These are phyloP conservation scores for Saccharomyces hybrid DNA, from an alignment of 1,139 yeast genomes.

Conservation along the genomic window DNA sequence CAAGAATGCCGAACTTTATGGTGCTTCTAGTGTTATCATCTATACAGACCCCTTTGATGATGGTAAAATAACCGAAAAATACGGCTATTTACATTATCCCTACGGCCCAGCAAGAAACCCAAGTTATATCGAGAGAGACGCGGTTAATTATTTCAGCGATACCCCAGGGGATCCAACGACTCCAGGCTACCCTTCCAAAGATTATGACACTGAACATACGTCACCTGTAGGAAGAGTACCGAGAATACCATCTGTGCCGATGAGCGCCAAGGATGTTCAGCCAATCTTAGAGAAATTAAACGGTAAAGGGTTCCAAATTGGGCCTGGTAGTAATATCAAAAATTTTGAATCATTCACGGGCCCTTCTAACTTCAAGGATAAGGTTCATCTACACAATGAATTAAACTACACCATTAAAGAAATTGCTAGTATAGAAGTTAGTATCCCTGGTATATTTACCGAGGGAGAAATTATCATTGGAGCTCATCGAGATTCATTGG, in stretches of 20 bases:
- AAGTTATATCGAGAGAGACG: slow-evolving; percentile 44
- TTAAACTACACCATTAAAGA: slow-evolving; percentile 36
- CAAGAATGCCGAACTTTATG: slow-evolving; percentile 43
- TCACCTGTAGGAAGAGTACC: slow-evolving; percentile 42
- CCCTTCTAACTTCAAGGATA: slow-evolving; percentile 28
- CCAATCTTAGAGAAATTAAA: slow-evolving; percentile 34
- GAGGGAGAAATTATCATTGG: slow-evolving; percentile 45
- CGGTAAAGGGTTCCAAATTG: slow-evolving; percentile 29
- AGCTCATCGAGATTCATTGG: slow-evolving; percentile 41
- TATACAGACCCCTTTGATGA: slow-evolving; percentile 46
- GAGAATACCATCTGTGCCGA: slow-evolving; percentile 37
- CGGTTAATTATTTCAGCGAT: slow-evolving; percentile 51
- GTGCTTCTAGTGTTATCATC: slow-evolving; percentile 52
- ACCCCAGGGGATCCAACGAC: slow-evolving; percentile 73
- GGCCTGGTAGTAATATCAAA: slow-evolving; percentile 35
- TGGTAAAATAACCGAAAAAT: slow-evolving; percentile 34
- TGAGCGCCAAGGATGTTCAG: slow-evolving; percentile 37
- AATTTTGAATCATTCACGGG: slow-evolving; percentile 38
- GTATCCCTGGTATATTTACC: slow-evolving; percentile 42
- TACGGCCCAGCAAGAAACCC: slow-evolving; percentile 43
- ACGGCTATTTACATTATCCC: slow-evolving; percentile 40
- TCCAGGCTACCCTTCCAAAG: slow-evolving; percentile 43
- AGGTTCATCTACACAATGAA: slow-evolving; percentile 33
- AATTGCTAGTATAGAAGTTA: slow-evolving; percentile 39
- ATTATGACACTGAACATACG: slow-evolving; percentile 31